Evolutionary conservation across 2,329 filamentous ascomycete genomes (phyloP).

Genomic region (Trichoderma sp.): DNA sequence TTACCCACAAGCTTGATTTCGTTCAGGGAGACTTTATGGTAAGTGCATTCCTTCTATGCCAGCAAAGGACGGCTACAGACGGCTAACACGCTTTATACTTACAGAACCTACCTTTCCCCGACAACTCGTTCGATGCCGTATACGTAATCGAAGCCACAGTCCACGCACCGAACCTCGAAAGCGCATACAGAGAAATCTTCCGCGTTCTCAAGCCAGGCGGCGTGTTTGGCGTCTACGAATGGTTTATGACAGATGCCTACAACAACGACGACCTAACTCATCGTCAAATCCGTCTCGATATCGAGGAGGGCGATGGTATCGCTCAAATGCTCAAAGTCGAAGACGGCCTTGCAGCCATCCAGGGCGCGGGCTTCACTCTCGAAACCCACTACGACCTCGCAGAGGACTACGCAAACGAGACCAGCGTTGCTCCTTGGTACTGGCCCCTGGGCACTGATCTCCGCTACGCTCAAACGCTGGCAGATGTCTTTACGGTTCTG

Average conservation of each 20-base stretch:
- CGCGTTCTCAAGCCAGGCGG: constrained; percentile 95
- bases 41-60: constrained; percentile 26
- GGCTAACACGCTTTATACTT: constrained; percentile 24
- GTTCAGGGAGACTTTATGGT: constrained; percentile 98
- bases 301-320: constrained; percentile 95
- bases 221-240: constrained; percentile 96
- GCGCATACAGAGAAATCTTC: constrained; percentile 93
- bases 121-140: constrained; percentile 89
- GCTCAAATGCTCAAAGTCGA: constrained; percentile 93
- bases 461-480: constrained; percentile 71
- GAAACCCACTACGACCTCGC: constrained; percentile 86
- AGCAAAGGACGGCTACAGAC: neutral
- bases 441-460: constrained; percentile 78
- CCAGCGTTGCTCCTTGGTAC: constrained; percentile 85
- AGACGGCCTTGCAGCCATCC: constrained; percentile 80
- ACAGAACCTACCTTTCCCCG: constrained; percentile 90
- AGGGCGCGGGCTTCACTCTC: constrained; percentile 83
- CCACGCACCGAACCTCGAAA: constrained; percentile 86
- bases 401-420: constrained; percentile 50
- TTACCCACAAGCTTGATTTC: constrained; percentile 78
- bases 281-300: constrained; percentile 87
- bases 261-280: constrained; percentile 86
- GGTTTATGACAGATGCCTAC: constrained; percentile 97
- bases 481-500: constrained; percentile 74
- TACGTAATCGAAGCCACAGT: constrained; percentile 98